Evolutionary conservation across 495 filamentous ascomycete species (phyloP).

Genomic region (Bacidia rubella): DNA sequence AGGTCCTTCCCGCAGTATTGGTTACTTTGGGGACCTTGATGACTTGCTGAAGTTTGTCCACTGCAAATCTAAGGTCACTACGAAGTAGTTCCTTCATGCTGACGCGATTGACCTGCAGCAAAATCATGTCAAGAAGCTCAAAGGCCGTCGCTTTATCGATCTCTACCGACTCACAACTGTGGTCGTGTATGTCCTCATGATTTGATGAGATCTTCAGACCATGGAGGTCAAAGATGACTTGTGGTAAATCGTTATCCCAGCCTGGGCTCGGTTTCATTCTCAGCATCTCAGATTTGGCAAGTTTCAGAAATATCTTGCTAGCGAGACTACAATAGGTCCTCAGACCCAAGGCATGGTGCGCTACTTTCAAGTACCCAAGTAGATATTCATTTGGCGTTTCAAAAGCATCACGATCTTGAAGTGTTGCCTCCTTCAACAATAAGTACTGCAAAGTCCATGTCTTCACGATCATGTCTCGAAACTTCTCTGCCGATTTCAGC

Average conservation of each 20-base stretch:
- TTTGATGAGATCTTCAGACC: slow-evolving; percentile 65
- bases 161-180: slow-evolving; percentile 58
- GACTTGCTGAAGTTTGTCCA: slow-evolving; percentile 78
- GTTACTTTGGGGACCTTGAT: slow-evolving; percentile 52
- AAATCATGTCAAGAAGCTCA: slow-evolving; percentile 67
- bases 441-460: slow-evolving; percentile 71
- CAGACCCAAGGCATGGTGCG: slow-evolving; percentile 77
- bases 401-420: slow-evolving; percentile 50
- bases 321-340: slow-evolving; percentile 77
- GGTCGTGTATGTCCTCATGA: slow-evolving; percentile 54
- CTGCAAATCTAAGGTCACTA: slow-evolving; percentile 69
- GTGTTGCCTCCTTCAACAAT: slow-evolving; percentile 59
- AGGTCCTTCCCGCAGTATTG: slow-evolving; percentile 35
- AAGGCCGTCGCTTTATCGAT: slow-evolving; percentile 64
- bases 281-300: slow-evolving; percentile 72
- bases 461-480: slow-evolving; percentile 80
- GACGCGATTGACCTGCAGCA: slow-evolving; percentile 65
- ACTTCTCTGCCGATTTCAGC: slow-evolving; percentile 50
- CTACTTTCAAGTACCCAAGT: slow-evolving; percentile 56
- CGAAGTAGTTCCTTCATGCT: slow-evolving; percentile 85
- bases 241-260: slow-evolving; percentile 66
- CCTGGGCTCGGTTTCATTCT: slow-evolving; percentile 47
- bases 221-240: slow-evolving; percentile 80
- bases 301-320: slow-evolving; percentile 71
- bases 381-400: slow-evolving; percentile 50